Evolutionary conservation across 371 early-diverging fungal species (phyloP).

Genomic region (Mucor lusitanicus): DNA sequence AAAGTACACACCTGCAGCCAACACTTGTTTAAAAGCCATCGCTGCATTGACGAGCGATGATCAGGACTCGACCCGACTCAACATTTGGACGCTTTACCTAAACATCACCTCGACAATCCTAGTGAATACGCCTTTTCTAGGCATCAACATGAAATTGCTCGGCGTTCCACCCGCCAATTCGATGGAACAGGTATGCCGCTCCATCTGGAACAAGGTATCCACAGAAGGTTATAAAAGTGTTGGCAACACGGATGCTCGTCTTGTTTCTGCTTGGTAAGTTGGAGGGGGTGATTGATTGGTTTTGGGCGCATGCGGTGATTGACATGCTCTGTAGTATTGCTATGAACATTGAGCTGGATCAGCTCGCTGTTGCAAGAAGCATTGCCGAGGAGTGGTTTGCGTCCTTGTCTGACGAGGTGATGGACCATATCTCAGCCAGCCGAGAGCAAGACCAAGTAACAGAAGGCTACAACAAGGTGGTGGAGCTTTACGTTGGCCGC

Average conservation of each 20-base stretch:
- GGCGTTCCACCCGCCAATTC: conserved; percentile 10
- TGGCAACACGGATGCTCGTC: conserved; percentile 25
- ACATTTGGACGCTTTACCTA: conserved; percentile 37
- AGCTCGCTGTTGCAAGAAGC: conserved; percentile 31
- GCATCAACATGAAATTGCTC: conserved; percentile 11
- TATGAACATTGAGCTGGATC: conserved; percentile 31
- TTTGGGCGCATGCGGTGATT: neutral
- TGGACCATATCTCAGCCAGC: conserved; percentile 20
- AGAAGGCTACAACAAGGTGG: conserved; percentile 24
- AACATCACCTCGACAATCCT: conserved; percentile 36
- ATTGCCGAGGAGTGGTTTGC: conserved; percentile 42
- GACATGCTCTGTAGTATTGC: conserved; percentile 23
- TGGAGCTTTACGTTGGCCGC: conserved; percentile 33
- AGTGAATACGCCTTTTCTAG: neutral
- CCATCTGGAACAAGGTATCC: conserved; percentile 30
- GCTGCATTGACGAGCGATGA: neutral
- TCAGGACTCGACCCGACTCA: conserved; percentile 5
- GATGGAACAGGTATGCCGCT: conserved; percentile 21
- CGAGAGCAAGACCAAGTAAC: conserved; percentile 11
- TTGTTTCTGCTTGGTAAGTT: conserved; percentile 42
- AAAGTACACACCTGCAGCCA: conserved; percentile 23
- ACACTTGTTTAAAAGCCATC: conserved; percentile 25
- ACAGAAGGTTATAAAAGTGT: conserved; percentile 16
- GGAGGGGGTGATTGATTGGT: neutral
- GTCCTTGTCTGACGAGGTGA: conserved; percentile 25